Percentiles rank a stretch among this genome's conserved stretches.
Evolutionary conservation across 2,329 filamentous ascomycete genomes (phyloP).

Genomic region (Phyllosticta paracitricarpa): DNA sequence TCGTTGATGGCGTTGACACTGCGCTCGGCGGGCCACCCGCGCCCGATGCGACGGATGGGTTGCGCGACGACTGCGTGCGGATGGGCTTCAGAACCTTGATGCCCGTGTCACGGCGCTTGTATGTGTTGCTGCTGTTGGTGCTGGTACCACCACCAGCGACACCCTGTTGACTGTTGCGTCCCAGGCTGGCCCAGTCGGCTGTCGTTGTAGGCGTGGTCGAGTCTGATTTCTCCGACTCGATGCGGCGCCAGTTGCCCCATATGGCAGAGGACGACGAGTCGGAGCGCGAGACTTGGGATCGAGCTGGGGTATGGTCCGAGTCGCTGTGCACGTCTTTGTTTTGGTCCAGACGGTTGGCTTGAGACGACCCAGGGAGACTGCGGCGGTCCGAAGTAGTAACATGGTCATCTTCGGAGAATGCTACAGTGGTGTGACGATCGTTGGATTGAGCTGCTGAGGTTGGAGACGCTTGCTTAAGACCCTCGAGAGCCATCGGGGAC

Average conservation of each 20-base stretch:
- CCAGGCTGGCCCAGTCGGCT: slow-evolving; percentile 41
- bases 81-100: slow-evolving; percentile 87
- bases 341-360: not conserved
- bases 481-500: not conserved
- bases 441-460: not conserved
- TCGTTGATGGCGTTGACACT: slow-evolving; percentile 14
- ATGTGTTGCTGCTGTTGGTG: slow-evolving; percentile 46
- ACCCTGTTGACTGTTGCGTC: not conserved
- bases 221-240: not conserved
- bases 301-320: not conserved
- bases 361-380: not conserved
- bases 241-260: slow-evolving; percentile 39
- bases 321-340: not conserved
- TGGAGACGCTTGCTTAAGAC: slow-evolving; percentile 4
- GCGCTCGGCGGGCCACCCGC: slow-evolving; percentile 21
- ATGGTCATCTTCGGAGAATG: slow-evolving; percentile 3
- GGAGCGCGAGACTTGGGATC: slow-evolving; percentile 15
- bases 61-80: slow-evolving; percentile 49
- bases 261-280: slow-evolving; percentile 31
- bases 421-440: slow-evolving; percentile 5
- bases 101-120: slow-evolving; percentile 58
- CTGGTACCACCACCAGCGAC: slow-evolving; percentile 28
- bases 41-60: slow-evolving; percentile 22
- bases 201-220: slow-evolving; percentile 18
- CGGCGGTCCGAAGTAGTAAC: not conserved